phyloP scores from a whole-genome alignment of 805 yeast genomes.

The Monosporozyma solicola region DNA sequence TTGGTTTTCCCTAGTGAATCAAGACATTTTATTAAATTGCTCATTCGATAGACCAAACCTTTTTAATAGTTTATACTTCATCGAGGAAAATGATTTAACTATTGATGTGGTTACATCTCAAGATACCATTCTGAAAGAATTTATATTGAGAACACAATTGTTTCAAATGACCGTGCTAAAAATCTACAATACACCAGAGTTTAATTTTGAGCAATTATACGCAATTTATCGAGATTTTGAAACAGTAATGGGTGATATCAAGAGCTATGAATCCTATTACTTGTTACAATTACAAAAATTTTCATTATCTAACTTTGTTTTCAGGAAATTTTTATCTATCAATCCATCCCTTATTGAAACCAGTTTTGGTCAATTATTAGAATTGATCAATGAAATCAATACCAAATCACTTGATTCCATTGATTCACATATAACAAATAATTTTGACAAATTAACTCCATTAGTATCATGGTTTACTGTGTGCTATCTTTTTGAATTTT shows the following conservation, averaged over 20 bases:
- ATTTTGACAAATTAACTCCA: conserved; percentile 7
- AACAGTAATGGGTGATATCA: neutral
- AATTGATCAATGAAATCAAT: conserved; percentile 1
- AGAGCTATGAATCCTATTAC: neutral
- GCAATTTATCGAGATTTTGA: neutral
- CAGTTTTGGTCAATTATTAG: neutral
- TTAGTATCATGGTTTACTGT: conserved; percentile 3
- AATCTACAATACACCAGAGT: neutral
- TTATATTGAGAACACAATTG: neutral
- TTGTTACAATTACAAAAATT: neutral
- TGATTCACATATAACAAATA: conserved; percentile 6
- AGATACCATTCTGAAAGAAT: neutral
- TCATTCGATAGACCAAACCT: conserved; percentile 8
- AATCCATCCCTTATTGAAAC: neutral
- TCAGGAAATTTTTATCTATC: conserved; percentile 3
- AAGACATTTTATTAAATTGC: conserved; percentile 55
- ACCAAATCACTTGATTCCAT: conserved; percentile 1
- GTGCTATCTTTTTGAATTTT: conserved; percentile 1
- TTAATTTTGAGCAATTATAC: neutral
- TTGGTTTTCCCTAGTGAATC: conserved; percentile 62
- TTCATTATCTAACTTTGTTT: neutral
- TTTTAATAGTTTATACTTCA: conserved; percentile 1
- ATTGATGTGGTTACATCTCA: neutral
- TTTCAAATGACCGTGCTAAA: neutral
- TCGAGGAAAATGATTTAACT: neutral